These are phyloP conservation scores for Boletus semigastroideus DNA, from an alignment of 1,284 basidiomycete species.

Conservation along the genomic window DNA sequence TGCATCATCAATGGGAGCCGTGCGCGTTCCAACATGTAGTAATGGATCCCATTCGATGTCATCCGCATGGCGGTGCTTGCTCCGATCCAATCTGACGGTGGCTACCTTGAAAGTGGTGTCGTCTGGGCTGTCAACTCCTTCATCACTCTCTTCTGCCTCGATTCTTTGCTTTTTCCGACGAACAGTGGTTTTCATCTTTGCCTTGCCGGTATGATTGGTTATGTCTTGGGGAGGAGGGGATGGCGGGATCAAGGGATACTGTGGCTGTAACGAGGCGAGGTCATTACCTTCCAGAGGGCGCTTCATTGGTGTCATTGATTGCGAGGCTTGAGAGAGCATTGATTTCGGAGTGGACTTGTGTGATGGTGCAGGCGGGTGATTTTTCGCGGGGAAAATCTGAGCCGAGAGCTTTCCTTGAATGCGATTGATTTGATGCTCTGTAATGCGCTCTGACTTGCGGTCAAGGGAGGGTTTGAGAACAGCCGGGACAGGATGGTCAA, in stretches of 20 bases:
- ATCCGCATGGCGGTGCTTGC: slow-evolving; percentile 16
- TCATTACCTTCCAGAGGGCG: slow-evolving; percentile 17
- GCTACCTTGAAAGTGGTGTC: slow-evolving; percentile 26
- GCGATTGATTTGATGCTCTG: slow-evolving; percentile 1
- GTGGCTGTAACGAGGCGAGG: slow-evolving; percentile 1
- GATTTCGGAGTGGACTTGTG: slow-evolving; percentile 3
- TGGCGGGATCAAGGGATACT: slow-evolving; percentile 49
- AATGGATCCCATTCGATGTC: slow-evolving; percentile 44
- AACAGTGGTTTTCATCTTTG: slow-evolving; percentile 38
- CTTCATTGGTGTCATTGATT: slow-evolving; percentile 20
- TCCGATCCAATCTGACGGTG: slow-evolving; percentile 9
- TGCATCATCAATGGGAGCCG: slow-evolving; percentile 30
- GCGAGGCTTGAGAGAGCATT: neutral
- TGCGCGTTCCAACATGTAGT: slow-evolving; percentile 36
- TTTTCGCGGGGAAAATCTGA: slow-evolving; percentile 16
- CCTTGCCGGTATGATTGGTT: slow-evolving; percentile 34
- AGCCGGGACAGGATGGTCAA: neutral
- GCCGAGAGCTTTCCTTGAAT: slow-evolving; percentile 5
- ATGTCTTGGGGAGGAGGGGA: slow-evolving; percentile 55
- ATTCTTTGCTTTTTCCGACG: slow-evolving; percentile 45
- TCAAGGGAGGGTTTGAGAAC: neutral
- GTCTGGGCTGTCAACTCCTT: slow-evolving; percentile 27
- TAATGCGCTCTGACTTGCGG: slow-evolving; percentile 2
- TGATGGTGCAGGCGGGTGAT: neutral
- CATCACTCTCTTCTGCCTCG: slow-evolving; percentile 37